Evolutionary conservation across 2,329 filamentous ascomycete species (phyloP).

Genomic region (Alternaria hordeiaustralica): DNA sequence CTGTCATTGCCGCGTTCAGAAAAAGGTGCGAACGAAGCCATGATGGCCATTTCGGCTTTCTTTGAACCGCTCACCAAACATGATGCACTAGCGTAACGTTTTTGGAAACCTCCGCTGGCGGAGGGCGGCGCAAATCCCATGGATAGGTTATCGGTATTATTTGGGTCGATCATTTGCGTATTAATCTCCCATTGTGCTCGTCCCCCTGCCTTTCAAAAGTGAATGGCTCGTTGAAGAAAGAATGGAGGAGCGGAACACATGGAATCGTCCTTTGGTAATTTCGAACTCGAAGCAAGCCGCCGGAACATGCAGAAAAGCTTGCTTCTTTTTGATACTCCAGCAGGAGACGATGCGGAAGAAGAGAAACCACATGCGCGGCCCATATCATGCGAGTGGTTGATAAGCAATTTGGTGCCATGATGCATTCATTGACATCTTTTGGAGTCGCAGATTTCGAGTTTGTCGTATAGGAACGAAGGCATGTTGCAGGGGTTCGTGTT

Average conservation of each 20-base stretch:
- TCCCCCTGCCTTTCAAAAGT: neutral
- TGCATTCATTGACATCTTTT: neutral
- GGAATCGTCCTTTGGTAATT: fast-evolving
- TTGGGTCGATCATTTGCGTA: neutral
- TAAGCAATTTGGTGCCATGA: neutral
- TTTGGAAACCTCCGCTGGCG: neutral
- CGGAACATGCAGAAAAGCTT: neutral
- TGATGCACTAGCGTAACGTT: fast-evolving
- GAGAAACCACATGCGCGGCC: fast-evolving
- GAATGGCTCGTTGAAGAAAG: neutral
- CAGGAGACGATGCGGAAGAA: neutral
- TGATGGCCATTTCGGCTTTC: neutral
- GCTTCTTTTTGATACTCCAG: neutral
- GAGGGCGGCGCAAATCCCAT: neutral
- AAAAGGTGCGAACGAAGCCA: neutral
- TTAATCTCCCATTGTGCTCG: neutral
- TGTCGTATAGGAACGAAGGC: neutral
- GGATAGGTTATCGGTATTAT: neutral
- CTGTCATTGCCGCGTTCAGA: fast-evolving
- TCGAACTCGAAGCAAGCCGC: neutral
- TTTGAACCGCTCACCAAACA: neutral
- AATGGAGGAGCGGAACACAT: neutral
- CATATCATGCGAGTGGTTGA: neutral
- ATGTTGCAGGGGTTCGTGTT: neutral
- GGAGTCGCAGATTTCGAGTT: neutral